Conservation (phyloP, 768 basidiomycete species). For the Saitozyma podzolica region DNA sequence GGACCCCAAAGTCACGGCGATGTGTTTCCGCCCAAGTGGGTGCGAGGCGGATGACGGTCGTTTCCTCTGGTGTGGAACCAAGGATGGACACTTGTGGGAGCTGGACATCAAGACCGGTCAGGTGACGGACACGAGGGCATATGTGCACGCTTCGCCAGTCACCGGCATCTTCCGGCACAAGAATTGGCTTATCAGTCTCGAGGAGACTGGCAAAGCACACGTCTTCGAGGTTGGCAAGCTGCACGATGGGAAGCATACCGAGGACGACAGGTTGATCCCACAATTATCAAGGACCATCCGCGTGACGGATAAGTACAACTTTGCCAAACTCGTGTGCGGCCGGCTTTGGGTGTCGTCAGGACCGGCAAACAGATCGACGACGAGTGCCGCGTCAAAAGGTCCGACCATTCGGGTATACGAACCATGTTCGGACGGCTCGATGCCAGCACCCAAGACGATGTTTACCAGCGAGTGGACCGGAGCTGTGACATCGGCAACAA, state of each 20-base stretch:
- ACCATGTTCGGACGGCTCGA: slow-evolving; percentile 50
- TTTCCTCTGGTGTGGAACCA: slow-evolving; percentile 82
- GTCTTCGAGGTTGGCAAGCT: slow-evolving; percentile 58
- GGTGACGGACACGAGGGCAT: slow-evolving; percentile 62
- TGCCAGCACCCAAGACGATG: slow-evolving; percentile 56
- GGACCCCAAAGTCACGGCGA: slow-evolving; percentile 69
- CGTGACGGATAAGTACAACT: slow-evolving; percentile 78
- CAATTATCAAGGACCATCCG: slow-evolving; percentile 52
- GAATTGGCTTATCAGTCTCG: slow-evolving; percentile 72
- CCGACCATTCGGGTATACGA: slow-evolving; percentile 84
- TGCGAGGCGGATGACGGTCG: slow-evolving; percentile 58
- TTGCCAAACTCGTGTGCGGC: slow-evolving; percentile 70
- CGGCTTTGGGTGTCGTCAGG: slow-evolving; percentile 76
- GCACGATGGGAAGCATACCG: slow-evolving; percentile 44
- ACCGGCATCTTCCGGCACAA: slow-evolving; percentile 70
- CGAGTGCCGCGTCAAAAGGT: slow-evolving; percentile 55
- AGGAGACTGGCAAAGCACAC: slow-evolving; percentile 79
- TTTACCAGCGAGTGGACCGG: slow-evolving; percentile 72
- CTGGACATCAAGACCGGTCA: slow-evolving; percentile 67
- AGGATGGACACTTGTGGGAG: slow-evolving; percentile 84
- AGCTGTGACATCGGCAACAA: slow-evolving; percentile 75
- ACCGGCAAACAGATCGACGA: slow-evolving; percentile 45
- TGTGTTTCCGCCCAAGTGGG: slow-evolving; percentile 70
- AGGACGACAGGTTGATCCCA: slow-evolving; percentile 47
- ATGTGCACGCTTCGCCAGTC: slow-evolving; percentile 68